Base-by-base conservation (phyloP, 1,284 basidiomycete species). In the Boletellus dicymbophilus region DNA sequence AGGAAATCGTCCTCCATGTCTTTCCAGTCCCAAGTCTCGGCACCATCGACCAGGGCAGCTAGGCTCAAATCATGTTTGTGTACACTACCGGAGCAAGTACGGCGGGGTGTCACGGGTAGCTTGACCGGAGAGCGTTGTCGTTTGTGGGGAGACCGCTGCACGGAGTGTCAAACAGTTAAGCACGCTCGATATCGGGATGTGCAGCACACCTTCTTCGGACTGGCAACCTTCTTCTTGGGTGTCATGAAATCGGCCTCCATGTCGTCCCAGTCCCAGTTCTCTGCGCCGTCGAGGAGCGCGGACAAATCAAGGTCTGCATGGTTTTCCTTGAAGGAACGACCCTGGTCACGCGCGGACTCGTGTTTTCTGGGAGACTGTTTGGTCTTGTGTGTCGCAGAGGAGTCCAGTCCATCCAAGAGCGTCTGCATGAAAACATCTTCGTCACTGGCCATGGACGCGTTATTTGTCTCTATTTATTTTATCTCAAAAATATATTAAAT, bases 241-340 rank as follows among this genome's bases (percentile, higher is more conserved):
- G 72, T 70, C n/a, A 73, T 45, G 22, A 72, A 67, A 25, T 69
- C 65, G 1, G 48, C 52, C 28, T 69, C 62, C 61, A 72, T 71
- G 49, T 74, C 76, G 30, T 76, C 68, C 74, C 80, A 77, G 51
- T 83, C 78, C 82, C 73, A 74, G 33, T 54, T 58, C 49, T 83
- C 81, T 1, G 78, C 79, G 1, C 81, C 83, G 42, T 82, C 74
- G 11, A 82, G 60, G 12, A 84, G 70, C 12, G 65, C 56, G 7
- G 61, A 48, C 37, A 80, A 57, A 49, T 80, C 74, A 11, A 70
- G 10, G 27, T 42, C 30, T 3, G 2, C 51, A 48, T 42, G 9
- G 10, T 59, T 53, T 31, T 53, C 33, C 22, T 50, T 57, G 47
- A 46, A 46, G 25, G 46, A 15, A 23, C 20, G 22, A n/a, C 30